Conservation (phyloP, 2,329 filamentous ascomycete species). For the Fusarium praegraminearum region DNA sequence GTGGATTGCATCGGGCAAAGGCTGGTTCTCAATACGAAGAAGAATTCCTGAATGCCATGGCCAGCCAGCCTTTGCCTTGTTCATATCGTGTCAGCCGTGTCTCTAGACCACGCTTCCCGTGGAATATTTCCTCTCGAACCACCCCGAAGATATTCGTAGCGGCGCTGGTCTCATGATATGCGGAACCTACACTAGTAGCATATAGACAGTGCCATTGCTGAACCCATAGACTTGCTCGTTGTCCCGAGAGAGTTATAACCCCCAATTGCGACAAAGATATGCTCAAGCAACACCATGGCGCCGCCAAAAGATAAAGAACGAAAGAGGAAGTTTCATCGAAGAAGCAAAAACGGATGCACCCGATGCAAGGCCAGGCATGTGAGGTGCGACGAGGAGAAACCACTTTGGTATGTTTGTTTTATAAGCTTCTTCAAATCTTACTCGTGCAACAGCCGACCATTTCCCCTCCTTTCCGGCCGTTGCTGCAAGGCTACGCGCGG, state of each 20-base stretch:
- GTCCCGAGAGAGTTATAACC: constrained; percentile 33
- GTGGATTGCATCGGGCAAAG: constrained; percentile 48
- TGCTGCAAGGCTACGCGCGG: constrained; percentile 42
- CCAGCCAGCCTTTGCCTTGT: constrained; percentile 37
- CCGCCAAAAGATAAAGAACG: constrained; percentile 54
- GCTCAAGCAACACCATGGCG: constrained; percentile 47
- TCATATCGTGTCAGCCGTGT: constrained; percentile 42
- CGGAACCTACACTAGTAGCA: constrained; percentile 41
- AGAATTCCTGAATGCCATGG: constrained; percentile 41
- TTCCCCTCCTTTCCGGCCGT: constrained; percentile 30
- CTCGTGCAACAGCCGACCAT: constrained; percentile 23
- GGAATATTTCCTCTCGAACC: constrained; percentile 45
- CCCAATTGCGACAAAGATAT: constrained; percentile 28
- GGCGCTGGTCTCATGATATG: constrained; percentile 41
- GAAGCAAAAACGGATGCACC: constrained; percentile 54
- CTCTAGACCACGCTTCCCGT: constrained; percentile 38
- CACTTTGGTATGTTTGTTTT: constrained; percentile 59
- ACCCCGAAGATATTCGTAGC: constrained; percentile 40
- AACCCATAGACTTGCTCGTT: constrained; percentile 16
- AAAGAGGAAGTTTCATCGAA: constrained; percentile 54
- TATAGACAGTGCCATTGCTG: constrained; percentile 35
- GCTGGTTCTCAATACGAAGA: constrained; percentile 46
- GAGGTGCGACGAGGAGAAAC: constrained; percentile 60
- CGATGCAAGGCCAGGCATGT: constrained; percentile 58
- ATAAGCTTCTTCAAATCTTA: constrained; percentile 20